Conservation (phyloP, 2,329 filamentous ascomycete genomes). For the Neonectria sp. region DNA sequence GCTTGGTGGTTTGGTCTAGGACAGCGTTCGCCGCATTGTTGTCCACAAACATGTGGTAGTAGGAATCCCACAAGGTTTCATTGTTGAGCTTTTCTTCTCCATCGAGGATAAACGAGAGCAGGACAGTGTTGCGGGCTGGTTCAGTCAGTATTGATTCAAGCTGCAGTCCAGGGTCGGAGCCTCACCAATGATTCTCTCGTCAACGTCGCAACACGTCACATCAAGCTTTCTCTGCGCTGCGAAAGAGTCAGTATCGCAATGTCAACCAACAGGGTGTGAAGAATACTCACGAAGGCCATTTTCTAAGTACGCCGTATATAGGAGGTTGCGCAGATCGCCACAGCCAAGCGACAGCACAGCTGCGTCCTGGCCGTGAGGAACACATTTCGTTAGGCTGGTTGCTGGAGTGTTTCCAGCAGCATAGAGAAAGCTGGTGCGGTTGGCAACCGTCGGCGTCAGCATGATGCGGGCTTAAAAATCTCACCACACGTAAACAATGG, state of each 20-base stretch:
- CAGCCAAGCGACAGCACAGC: slow-evolving; percentile 69
- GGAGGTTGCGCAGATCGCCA: slow-evolving; percentile 69
- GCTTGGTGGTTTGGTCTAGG: slow-evolving; percentile 58
- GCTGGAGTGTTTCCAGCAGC: slow-evolving; percentile 71
- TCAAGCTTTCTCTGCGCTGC: slow-evolving; percentile 61
- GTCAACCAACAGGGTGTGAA: too few relatives aligned
- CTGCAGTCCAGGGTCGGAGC: slow-evolving; percentile 9
- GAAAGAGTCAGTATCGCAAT: slow-evolving; percentile 39
- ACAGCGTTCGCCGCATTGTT: slow-evolving; percentile 55
- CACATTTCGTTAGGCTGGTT: slow-evolving; percentile 60
- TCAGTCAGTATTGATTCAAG: slow-evolving; percentile 1
- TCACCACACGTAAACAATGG: slow-evolving; percentile 14
- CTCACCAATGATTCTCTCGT: slow-evolving; percentile 66
- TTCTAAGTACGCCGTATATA: slow-evolving; percentile 67
- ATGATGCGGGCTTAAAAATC: slow-evolving; percentile 45
- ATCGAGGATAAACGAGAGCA: slow-evolving; percentile 67
- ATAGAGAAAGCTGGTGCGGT: slow-evolving; percentile 56
- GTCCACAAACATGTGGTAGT: slow-evolving; percentile 67
- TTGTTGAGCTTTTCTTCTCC: slow-evolving; percentile 43
- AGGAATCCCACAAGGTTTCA: slow-evolving; percentile 66
- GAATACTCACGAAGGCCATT: slow-evolving; percentile 52
- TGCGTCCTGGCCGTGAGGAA: slow-evolving; percentile 66
- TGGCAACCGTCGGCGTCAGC: slow-evolving; percentile 56
- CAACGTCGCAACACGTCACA: slow-evolving; percentile 70
- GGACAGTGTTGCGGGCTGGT: slow-evolving; percentile 68